Conservation (phyloP, 352 stramenopile genomes). For the Thraustochytrium striatum region DNA sequence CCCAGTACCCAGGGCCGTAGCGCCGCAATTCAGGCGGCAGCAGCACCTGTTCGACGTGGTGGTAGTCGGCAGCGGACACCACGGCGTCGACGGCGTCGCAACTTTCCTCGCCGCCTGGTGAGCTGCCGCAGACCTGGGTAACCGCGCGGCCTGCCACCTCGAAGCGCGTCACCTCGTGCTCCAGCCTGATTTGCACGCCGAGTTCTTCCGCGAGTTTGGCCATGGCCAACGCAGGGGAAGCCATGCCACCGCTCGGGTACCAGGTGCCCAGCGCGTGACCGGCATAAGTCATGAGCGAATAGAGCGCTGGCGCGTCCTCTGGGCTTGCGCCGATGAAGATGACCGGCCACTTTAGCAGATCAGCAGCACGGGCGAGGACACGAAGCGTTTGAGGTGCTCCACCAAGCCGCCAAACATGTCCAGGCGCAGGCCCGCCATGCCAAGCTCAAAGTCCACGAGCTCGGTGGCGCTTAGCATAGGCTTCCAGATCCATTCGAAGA, state of each 20-base stretch:
- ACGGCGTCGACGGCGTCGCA: conserved; percentile 30
- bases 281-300: conserved; percentile 51
- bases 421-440: background rate
- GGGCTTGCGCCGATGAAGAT: conserved; percentile 48
- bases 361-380: conserved; percentile 3
- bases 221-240: background rate
- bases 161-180: conserved; percentile 19
- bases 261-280: conserved; percentile 43
- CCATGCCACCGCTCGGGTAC: conserved; percentile 47
- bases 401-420: conserved; percentile 50
- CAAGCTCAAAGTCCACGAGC: conserved; percentile 29
- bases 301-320: conserved; percentile 32
- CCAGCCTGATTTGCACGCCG: conserved; percentile 37
- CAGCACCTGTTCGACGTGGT: conserved; percentile 46
- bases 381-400: conserved; percentile 41
- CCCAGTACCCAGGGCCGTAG: conserved; percentile 47
- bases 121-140: background rate
- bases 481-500: conserved; percentile 51
- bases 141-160: background rate
- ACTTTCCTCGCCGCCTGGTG: background rate
- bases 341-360: conserved; percentile 48
- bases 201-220: conserved; percentile 34
- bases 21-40: conserved; percentile 2
- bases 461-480: conserved; percentile 34
- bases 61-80: conserved; percentile 44